A percentile compares a stretch with the other conserved stretches of the same genome.
phyloP scores from a whole-genome alignment of 2,329 filamentous ascomycete genomes.

The Karstenula rhodostoma region DNA sequence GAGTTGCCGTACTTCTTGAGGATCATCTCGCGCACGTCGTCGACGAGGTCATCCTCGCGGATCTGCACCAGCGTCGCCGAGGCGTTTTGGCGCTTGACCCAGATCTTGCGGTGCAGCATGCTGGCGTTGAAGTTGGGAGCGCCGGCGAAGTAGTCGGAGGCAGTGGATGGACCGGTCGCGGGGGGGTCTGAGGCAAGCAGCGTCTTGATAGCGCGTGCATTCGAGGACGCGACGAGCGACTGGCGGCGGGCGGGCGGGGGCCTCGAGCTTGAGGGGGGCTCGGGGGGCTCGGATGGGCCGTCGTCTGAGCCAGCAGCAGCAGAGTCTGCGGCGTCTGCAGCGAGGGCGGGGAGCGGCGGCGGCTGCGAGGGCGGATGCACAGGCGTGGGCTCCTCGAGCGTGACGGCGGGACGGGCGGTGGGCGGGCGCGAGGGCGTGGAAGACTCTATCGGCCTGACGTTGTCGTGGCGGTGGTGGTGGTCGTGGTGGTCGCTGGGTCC shows the following conservation, averaged over 20 bases:
- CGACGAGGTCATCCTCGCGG: slow-evolving; percentile 87
- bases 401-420: slow-evolving; percentile 34
- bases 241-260: slow-evolving; percentile 54
- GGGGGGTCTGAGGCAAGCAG: slow-evolving; percentile 58
- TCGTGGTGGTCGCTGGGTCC: too few species aligned
- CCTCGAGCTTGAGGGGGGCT: slow-evolving; percentile 11
- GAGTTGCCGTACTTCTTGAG: slow-evolving; percentile 94
- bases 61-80: slow-evolving; percentile 89
- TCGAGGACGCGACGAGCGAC: slow-evolving; percentile 49
- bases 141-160: slow-evolving; percentile 53
- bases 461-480: too few species aligned
- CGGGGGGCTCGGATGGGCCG: slow-evolving; percentile 24
- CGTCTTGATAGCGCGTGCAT: slow-evolving; percentile 59
- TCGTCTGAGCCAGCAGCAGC: slow-evolving; percentile 22
- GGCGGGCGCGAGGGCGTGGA: slow-evolving; percentile 23
- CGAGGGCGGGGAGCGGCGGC: slow-evolving; percentile 18
- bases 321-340: slow-evolving; percentile 17
- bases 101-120: slow-evolving; percentile 77
- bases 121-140: slow-evolving; percentile 41
- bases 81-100: slow-evolving; percentile 87
- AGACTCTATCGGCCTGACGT: slow-evolving; percentile 6
- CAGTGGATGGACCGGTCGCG: slow-evolving; percentile 28
- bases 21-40: slow-evolving; percentile 92
- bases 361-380: slow-evolving; percentile 32
- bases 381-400: slow-evolving; percentile 47